Base-by-base conservation (phyloP, 192 early-diverging fungal species). In the Coemansia sp. region DNA sequence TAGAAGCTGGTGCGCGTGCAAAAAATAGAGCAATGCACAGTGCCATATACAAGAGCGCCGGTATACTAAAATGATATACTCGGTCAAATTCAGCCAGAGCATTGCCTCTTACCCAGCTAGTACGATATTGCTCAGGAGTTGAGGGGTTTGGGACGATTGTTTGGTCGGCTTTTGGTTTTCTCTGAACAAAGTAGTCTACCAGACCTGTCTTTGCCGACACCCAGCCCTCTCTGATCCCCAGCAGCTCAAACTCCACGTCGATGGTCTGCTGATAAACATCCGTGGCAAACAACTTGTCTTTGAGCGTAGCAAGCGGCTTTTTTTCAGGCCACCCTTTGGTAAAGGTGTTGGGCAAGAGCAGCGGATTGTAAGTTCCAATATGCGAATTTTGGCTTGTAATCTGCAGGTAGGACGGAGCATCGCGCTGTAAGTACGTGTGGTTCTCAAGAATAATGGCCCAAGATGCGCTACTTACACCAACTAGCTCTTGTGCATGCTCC, bases 401-500 rank as follows among this genome's bases (percentile, higher is more conserved):
- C 29, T 5, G 5, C 29, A 54, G 15, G 51, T 17, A 14, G 7
- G 51, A 32, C 15, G 51, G 51, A 7, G 22, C 38, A 25, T 43
- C 39, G n/a, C 7, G 12, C 53, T 20, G 6, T 8, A 51, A 32
- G 10, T 38, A 65, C 4, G 37, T 6, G 38, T 65, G 64, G 27
- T 65, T 57, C 9, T 65, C 64, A 10, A 65, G 64, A 45, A 65
- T 51, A 15, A 65, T 57, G 1, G 64, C 64, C 64, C 64, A 65
- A 24, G 64, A 57, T 12, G 54, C 64, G 40, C 64, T 54, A 14
- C 12, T 38, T 22, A 39, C 29, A 9, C 47, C 51, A n/a, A 65
- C 31, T 3, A 65, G 63, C 51, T 56, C 39, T 4, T 3, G 25
- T 2, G 8, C 11, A 4, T 27, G 47, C 11, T 29, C 20, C 45